Evolutionary conservation across 2,329 filamentous ascomycete species (phyloP).

Genomic region (Arthroderma sp.): DNA sequence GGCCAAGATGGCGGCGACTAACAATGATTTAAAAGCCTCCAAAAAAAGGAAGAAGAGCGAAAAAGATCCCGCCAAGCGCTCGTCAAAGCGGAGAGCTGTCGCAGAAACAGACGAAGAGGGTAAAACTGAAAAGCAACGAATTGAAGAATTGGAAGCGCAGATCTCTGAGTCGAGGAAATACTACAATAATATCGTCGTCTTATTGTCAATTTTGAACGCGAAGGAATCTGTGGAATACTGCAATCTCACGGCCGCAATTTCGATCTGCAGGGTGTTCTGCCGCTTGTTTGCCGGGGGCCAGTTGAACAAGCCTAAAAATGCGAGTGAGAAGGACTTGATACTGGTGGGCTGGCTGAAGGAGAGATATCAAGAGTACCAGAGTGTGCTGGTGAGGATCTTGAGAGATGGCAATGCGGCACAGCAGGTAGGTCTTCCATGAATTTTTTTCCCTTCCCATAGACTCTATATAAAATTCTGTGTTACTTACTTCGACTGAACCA

Average conservation of each 20-base stretch:
- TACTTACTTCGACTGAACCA: constrained; percentile 20
- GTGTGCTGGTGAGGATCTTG: constrained; percentile 49
- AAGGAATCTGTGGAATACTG: constrained; percentile 41
- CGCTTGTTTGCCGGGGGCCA: constrained; percentile 62
- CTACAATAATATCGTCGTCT: constrained; percentile 74
- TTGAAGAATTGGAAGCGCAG: constrained; percentile 63
- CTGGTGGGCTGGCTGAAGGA: constrained; percentile 69
- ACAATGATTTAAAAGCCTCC: constrained; percentile 15
- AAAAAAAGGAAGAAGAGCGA: constrained; percentile 28
- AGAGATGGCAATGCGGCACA: constrained; percentile 46
- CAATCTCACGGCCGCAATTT: constrained; percentile 57
- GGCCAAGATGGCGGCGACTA: constrained; percentile 18
- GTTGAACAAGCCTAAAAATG: constrained; percentile 51
- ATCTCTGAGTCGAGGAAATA: constrained; percentile 77
- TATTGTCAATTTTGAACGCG: constrained; percentile 49
- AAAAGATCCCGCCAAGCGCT: constrained; percentile 24
- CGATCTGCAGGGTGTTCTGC: constrained; percentile 76
- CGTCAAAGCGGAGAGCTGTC: constrained; percentile 33
- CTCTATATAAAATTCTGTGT: too few species aligned
- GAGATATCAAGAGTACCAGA: constrained; percentile 58
- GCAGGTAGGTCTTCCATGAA: constrained; percentile 19
- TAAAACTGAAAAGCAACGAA: constrained; percentile 42
- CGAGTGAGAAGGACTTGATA: constrained; percentile 59
- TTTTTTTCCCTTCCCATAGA: neutral
- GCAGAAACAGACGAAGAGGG: constrained; percentile 31